Percentiles rank a stretch among this genome's conserved stretches.
These are phyloP conservation scores for Sporisorium reilianum DNA, from an alignment of 1,284 basidiomycete species.

Conservation along the genomic window DNA sequence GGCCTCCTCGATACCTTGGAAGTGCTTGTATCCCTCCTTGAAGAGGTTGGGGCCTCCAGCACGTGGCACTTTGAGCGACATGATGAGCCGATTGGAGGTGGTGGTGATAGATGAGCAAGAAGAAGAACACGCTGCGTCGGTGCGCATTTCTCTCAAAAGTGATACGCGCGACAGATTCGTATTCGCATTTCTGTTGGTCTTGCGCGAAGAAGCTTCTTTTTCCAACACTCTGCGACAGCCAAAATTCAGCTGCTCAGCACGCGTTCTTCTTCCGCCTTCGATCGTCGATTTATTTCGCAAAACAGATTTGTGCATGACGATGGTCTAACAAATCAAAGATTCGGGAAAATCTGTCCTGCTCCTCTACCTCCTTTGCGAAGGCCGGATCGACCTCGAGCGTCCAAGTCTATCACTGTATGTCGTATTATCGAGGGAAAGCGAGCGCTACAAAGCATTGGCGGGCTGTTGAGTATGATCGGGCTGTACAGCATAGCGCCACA, in stretches of 20 bases:
- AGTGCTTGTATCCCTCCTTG: slow-evolving; percentile 78
- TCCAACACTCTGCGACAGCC: neutral
- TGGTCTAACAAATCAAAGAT: neutral
- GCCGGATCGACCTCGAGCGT: too few relatives aligned
- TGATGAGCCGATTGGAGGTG: slow-evolving; percentile 68
- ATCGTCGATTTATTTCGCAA: slow-evolving; percentile 11
- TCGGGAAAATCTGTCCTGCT: neutral
- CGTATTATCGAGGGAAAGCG: neutral
- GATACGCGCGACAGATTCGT: slow-evolving; percentile 3
- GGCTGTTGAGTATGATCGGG: neutral
- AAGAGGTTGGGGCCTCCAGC: slow-evolving; percentile 89
- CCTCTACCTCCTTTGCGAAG: too few relatives aligned
- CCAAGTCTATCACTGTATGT: too few relatives aligned
- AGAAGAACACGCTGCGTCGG: slow-evolving; percentile 11
- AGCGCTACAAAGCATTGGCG: neutral
- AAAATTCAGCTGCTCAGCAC: slow-evolving; percentile 12
- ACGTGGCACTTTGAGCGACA: slow-evolving; percentile 95
- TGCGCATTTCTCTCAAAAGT: neutral
- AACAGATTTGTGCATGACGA: fast-evolving
- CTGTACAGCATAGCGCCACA: slow-evolving; percentile 52
- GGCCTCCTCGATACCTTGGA: slow-evolving; percentile 91
- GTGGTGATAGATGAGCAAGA: neutral
- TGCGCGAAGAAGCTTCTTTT: neutral
- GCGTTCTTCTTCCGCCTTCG: slow-evolving; percentile 51
- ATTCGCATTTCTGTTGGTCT: too few relatives aligned